Evolutionary conservation across 495 filamentous ascomycete species (phyloP).

Genomic region (Neurospora intermedia): DNA sequence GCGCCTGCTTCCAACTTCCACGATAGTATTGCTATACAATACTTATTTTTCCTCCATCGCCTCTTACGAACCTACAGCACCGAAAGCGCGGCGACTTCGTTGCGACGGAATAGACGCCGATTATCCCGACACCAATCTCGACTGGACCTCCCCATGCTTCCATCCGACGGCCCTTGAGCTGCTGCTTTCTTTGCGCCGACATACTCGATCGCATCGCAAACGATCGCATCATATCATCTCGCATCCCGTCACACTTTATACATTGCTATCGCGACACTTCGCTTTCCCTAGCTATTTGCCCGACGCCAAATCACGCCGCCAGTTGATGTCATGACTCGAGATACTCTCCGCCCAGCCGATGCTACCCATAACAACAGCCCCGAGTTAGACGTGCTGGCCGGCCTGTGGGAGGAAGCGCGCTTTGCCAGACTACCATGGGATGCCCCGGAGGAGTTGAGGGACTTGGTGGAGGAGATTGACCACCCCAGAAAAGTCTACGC

Average conservation of each 20-base stretch:
- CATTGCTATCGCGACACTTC: background rate
- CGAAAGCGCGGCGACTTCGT: background rate
- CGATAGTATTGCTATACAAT: background rate
- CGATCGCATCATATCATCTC: background rate
- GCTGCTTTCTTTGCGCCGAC: background rate
- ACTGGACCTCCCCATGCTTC: background rate
- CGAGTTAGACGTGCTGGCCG: slow-evolving; percentile 31
- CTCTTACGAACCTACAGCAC: background rate
- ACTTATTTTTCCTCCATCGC: background rate
- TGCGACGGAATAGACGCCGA: background rate
- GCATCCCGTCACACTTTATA: background rate
- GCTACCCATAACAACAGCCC: slow-evolving; percentile 6
- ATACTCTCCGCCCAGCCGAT: slow-evolving; percentile 31
- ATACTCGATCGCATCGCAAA: background rate
- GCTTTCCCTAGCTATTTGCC: background rate
- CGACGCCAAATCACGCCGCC: background rate
- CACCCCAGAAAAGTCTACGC: slow-evolving; percentile 43
- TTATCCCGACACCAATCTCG: background rate
- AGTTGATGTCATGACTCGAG: slow-evolving; percentile 45
- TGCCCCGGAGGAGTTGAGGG: slow-evolving; percentile 40
- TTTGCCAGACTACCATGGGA: slow-evolving; percentile 41
- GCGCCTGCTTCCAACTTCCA: background rate
- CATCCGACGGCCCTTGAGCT: background rate
- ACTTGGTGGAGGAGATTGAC: slow-evolving; percentile 38
- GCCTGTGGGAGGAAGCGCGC: slow-evolving; percentile 40